Evolutionary conservation across 2,329 filamentous ascomycete genomes (phyloP).

Genomic region (Fusarium sulawesiense): DNA sequence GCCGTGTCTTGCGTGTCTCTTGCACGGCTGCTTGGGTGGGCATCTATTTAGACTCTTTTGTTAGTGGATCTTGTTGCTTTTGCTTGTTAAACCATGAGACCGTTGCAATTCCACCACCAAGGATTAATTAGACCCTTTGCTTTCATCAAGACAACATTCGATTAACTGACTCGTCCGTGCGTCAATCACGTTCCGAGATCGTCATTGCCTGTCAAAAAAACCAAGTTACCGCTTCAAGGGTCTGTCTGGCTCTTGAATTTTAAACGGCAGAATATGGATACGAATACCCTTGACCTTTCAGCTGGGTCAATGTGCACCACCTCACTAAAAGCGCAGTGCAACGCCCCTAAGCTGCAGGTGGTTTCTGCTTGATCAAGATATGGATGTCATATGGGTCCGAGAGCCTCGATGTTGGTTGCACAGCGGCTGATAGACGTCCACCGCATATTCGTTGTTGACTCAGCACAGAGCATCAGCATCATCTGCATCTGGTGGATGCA

Average conservation of each 20-base stretch:
- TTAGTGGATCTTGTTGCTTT: constrained; percentile 20
- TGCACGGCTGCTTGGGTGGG: not conserved
- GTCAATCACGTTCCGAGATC: not conserved
- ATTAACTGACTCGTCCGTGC: constrained; percentile 28
- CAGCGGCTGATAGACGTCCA: constrained; percentile 26
- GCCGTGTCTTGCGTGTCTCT: constrained; percentile 7
- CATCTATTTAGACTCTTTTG: constrained; percentile 1
- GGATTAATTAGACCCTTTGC: not conserved
- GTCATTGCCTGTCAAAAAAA: constrained; percentile 5
- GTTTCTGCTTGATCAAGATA: constrained; percentile 28
- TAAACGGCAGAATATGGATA: constrained; percentile 5
- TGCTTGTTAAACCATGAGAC: constrained; percentile 8
- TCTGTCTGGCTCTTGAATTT: constrained; percentile 7
- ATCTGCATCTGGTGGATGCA: constrained; percentile 12
- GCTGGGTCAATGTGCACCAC: constrained; percentile 38
- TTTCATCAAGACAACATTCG: not conserved
- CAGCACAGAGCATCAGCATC: constrained; percentile 14
- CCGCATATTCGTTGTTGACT: constrained; percentile 24
- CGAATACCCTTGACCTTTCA: constrained; percentile 37
- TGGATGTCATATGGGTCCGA: constrained; percentile 32
- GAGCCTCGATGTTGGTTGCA: constrained; percentile 33
- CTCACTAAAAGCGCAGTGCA: not conserved
- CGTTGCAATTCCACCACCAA: constrained; percentile 15
- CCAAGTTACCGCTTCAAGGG: constrained; percentile 17
- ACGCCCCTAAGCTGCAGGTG: constrained; percentile 38